These are phyloP conservation scores for Hyphopichia wangnamkhiaoensis DNA, from an alignment of 1,139 yeast genomes.

Conservation along the genomic window DNA sequence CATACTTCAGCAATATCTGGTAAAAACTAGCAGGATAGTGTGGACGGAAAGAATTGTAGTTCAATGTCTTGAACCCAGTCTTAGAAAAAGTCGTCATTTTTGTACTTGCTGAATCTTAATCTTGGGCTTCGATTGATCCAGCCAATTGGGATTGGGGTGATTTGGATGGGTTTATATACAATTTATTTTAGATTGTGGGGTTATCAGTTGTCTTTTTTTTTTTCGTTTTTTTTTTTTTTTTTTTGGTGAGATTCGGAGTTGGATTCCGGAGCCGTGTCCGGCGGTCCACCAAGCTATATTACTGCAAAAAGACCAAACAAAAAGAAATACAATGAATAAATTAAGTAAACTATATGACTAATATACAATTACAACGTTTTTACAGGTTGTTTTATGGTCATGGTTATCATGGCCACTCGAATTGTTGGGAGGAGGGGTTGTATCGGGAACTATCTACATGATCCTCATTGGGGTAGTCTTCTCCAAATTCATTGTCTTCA, in stretches of 20 bases:
- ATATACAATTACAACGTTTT: not conserved
- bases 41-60: slow-evolving; percentile 67
- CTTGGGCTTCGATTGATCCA: slow-evolving; percentile 16
- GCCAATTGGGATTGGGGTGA: slow-evolving; percentile 14
- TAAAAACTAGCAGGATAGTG: slow-evolving; percentile 60
- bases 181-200: not conserved
- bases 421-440: not conserved
- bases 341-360: not conserved
- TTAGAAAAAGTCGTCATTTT: slow-evolving; percentile 70
- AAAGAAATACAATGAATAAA: too few relatives aligned
- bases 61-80: slow-evolving; percentile 54
- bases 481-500: not conserved
- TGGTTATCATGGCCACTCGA: not conserved
- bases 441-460: too few relatives aligned
- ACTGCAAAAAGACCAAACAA: not conserved
- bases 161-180: slow-evolving; percentile 8
- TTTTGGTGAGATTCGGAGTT: not conserved
- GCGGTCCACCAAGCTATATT: not conserved
- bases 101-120: slow-evolving; percentile 20
- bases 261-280: not conserved
- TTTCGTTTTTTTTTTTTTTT: too few relatives aligned
- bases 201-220: not conserved
- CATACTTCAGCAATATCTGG: slow-evolving; percentile 35
- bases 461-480: slow-evolving; percentile 1
- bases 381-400: not conserved